Evolutionary conservation across 441 rosid genomes (phyloP).

Genomic region (Euphorbia celastroides): DNA sequence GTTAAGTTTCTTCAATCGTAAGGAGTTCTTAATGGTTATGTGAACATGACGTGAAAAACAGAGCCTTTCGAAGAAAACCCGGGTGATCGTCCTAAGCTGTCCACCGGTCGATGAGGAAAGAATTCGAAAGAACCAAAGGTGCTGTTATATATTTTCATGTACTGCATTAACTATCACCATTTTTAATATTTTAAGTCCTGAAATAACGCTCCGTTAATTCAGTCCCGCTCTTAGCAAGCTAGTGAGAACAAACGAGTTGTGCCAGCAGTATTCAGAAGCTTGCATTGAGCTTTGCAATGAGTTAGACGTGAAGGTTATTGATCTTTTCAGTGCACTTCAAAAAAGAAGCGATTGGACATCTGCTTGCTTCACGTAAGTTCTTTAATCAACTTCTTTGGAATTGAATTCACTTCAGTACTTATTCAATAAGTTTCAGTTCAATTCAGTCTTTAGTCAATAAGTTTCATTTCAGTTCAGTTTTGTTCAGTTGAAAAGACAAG

Average conservation of each 20-base stretch:
- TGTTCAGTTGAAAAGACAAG: too few relatives aligned
- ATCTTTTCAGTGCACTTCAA: conserved; percentile 70
- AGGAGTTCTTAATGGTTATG: neutral
- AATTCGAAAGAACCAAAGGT: conserved; percentile 51
- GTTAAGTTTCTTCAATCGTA: neutral
- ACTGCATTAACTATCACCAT: conserved; percentile 11
- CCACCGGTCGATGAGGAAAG: conserved; percentile 83
- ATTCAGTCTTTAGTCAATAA: too few relatives aligned
- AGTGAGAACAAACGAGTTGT: conserved; percentile 70
- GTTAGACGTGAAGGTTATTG: conserved; percentile 57
- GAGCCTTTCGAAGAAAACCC: conserved; percentile 69
- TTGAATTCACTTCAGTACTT: too few relatives aligned
- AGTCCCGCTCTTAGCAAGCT: conserved; percentile 58
- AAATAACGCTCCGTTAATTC: conserved; percentile 13
- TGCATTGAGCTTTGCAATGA: conserved; percentile 73
- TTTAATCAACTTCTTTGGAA: neutral
- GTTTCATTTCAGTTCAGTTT: too few relatives aligned
- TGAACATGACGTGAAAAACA: conserved; percentile 27
- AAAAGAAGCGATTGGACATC: conserved; percentile 54
- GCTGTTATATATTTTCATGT: conserved; percentile 5
- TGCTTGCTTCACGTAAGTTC: conserved; percentile 65
- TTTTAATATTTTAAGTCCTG: conserved; percentile 4
- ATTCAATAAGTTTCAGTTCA: too few relatives aligned
- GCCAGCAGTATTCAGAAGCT: conserved; percentile 69
- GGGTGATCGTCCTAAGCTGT: conserved; percentile 60